A percentile compares a stretch with the other conserved stretches of the same genome.
These are phyloP conservation scores for Amesomyces nigricolor DNA, from an alignment of 2,329 filamentous ascomycete species.

Conservation along the genomic window DNA sequence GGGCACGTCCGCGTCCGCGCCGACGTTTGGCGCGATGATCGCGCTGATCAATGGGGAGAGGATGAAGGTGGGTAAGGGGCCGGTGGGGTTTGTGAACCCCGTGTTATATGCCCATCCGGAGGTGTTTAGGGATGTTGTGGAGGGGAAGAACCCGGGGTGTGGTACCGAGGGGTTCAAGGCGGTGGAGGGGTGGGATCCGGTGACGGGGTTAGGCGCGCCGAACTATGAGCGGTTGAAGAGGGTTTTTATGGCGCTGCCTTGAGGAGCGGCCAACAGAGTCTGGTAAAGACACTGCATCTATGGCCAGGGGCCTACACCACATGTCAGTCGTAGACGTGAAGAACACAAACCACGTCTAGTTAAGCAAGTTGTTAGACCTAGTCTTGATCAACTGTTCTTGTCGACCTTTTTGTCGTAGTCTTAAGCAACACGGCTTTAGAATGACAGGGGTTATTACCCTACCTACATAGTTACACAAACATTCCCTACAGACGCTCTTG, in stretches of 20 bases:
- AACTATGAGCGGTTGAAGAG: conserved; percentile 18
- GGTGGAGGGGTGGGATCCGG: conserved; percentile 37
- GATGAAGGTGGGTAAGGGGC: conserved; percentile 28
- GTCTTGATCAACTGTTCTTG: too few species aligned
- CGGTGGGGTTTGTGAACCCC: conserved; percentile 26
- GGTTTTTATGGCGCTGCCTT: conserved; percentile 36
- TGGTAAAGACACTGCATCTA: background rate
- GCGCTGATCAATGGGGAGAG: conserved; percentile 31
- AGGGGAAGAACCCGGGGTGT: conserved; percentile 34
- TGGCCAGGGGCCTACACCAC: too few species aligned
- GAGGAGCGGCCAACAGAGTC: background rate
- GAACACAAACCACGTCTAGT: too few species aligned
- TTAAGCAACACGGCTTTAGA: too few species aligned
- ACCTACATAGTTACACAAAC: too few species aligned
- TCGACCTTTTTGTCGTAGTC: too few species aligned
- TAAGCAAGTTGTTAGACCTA: too few species aligned
- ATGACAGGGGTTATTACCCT: too few species aligned
- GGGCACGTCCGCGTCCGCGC: conserved; percentile 41
- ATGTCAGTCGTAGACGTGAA: too few species aligned
- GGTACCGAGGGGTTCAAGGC: conserved; percentile 38
- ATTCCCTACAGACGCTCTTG: too few species aligned
- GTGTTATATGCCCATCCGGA: conserved; percentile 25
- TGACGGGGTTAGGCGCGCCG: conserved; percentile 23
- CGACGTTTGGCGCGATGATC: conserved; percentile 33
- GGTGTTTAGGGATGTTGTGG: conserved; percentile 29